A percentile compares a stretch with the other conserved stretches of the same genome.
Conservation (phyloP, 163 green algal genomes). For the Chlamydomonas reinhardtii region DNA sequence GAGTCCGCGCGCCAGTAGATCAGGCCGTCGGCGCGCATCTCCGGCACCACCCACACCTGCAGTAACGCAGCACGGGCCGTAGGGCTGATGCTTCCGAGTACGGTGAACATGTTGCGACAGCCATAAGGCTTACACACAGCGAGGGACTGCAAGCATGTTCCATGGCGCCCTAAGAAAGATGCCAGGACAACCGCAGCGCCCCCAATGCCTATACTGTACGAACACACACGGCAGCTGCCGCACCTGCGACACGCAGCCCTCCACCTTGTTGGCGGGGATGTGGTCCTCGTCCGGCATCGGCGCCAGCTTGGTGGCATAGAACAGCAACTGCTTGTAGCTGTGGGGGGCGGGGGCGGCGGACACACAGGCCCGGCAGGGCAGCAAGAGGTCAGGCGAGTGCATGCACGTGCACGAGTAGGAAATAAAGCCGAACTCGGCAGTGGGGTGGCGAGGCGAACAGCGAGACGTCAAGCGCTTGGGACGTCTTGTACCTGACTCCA, state of each 20-base stretch:
- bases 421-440: too few relatives aligned
- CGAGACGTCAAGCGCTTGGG: too few relatives aligned
- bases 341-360: background rate
- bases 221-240: too few relatives aligned
- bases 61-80: background rate
- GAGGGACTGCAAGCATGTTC: too few relatives aligned
- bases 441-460: too few relatives aligned
- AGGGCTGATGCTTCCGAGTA: too few relatives aligned
- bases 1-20: slow-evolving; percentile 95
- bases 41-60: slow-evolving; percentile 96
- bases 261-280: slow-evolving; percentile 94
- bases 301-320: slow-evolving; percentile 93
- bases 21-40: slow-evolving; percentile 74
- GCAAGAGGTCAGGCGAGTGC: background rate
- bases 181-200: too few relatives aligned
- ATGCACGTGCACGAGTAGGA: background rate
- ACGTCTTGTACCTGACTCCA: too few relatives aligned
- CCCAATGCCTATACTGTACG: too few relatives aligned
- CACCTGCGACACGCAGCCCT: slow-evolving; percentile 95
- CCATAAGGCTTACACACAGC: too few relatives aligned
- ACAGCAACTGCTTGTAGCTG: slow-evolving; percentile 98
- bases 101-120: too few relatives aligned
- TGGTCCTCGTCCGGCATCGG: slow-evolving; percentile 81
- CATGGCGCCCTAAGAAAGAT: too few relatives aligned
- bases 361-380: background rate